Evolutionary conservation across 129 eudicot genomes (phyloP).

Genomic region (Rutidosis leptorrhynchoides): DNA sequence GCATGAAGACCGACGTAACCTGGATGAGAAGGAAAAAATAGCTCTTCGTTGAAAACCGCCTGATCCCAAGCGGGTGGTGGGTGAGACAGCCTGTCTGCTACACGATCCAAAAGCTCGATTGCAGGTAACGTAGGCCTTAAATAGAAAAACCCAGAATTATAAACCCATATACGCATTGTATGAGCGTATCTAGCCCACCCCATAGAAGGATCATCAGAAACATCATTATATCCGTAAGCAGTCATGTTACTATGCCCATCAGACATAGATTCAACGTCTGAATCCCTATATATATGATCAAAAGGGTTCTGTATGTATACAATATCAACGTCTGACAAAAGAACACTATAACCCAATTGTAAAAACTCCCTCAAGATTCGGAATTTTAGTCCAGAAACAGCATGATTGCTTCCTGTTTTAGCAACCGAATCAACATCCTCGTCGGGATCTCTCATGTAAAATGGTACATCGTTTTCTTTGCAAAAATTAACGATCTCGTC

Average conservation of each 20-base stretch:
- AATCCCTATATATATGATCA: slow-evolving; percentile 60
- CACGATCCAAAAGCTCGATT: slow-evolving; percentile 77
- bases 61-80: slow-evolving; percentile 63
- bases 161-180: slow-evolving; percentile 81
- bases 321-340: slow-evolving; percentile 74
- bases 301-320: slow-evolving; percentile 73
- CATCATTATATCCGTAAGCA: slow-evolving; percentile 75
- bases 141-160: slow-evolving; percentile 73
- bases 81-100: slow-evolving; percentile 53
- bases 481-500: slow-evolving; percentile 51
- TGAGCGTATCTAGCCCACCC: slow-evolving; percentile 89
- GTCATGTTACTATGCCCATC: slow-evolving; percentile 77
- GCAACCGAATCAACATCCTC: slow-evolving; percentile 50
- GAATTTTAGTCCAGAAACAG: slow-evolving; percentile 70
- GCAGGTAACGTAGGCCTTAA: slow-evolving; percentile 76
- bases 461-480: slow-evolving; percentile 55
- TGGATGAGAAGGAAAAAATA: slow-evolving; percentile 68
- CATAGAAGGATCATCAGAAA: slow-evolving; percentile 78
- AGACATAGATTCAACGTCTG: slow-evolving; percentile 86
- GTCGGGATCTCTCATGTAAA: slow-evolving; percentile 67
- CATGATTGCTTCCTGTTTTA: slow-evolving; percentile 57
- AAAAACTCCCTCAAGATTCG: slow-evolving; percentile 74
- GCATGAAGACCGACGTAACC: slow-evolving; percentile 78
- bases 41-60: slow-evolving; percentile 75
- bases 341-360: slow-evolving; percentile 68